Evolutionary conservation across 2,329 filamentous ascomycete species (phyloP), one percentile per base, ranked within the genome.

Genomic region (Penicillium polonicum): DNA sequence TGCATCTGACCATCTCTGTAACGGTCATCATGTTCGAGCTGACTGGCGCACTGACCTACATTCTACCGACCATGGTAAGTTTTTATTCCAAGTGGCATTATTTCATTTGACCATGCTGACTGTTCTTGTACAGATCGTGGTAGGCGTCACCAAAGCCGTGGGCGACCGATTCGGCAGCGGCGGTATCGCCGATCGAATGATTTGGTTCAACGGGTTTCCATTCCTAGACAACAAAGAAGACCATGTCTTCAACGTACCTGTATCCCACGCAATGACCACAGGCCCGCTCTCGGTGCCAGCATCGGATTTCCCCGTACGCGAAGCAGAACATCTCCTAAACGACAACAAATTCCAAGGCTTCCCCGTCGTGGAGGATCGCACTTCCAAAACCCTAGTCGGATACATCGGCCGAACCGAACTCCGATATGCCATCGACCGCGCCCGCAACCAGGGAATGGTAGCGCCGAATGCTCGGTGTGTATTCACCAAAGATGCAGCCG

Each of bases 21-120:
- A 93, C 97, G 2, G 94, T 99, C 69, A 99, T 99, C 74, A 97
- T 99, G 94, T 97, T 97, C 70, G 94, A 99, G 76, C 83, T 99
- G 48, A 99, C 94, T 0, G 94, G 94, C n/a, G 94, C 94, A 7
- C 79, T 97, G 59, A 96, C 92, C 2, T 99, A 99, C 71, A 97
- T 99, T 63, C 79, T 99, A 29, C 94, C 94, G 0, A 97, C 93
- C 15, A 99, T 99, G 94, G 81, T 83, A 70, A 60, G 78, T 67
- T 27, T 13, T 2, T 27, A 21, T 38, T 7, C 35, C 19, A 2
- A 27, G 31, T 23, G 8, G 0, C 6, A 8, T 29, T 23, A 1
- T 10, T 7, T 19, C 13, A 12, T 23, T 17, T 13, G 17, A 35
- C 4, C 13, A 21, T 10, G n/a, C 52, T 62, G 13, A 62, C 38